Evolutionary conservation across 169 alveolate genomes (phyloP).

Genomic region (Plasmodium billcollinsi): DNA sequence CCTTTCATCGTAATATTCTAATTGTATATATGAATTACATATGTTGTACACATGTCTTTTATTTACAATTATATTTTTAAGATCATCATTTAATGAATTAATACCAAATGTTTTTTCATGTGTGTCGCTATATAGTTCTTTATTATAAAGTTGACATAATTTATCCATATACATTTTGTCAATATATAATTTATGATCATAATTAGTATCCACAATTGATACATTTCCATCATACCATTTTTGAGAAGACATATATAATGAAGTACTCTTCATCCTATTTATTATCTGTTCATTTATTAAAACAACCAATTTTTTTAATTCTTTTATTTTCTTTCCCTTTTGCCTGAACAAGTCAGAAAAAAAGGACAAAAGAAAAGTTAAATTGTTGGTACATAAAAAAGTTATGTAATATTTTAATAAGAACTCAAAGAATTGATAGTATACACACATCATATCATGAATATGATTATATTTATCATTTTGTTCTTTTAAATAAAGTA

Average conservation of each 20-base stretch:
- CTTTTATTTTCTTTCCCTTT: neutral
- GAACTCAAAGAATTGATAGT: conserved; percentile 14
- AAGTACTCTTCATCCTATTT: neutral
- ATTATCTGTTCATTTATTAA: conserved; percentile 10
- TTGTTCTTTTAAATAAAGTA: neutral
- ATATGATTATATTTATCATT: neutral
- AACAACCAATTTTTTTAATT: neutral
- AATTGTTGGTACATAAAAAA: conserved; percentile 22
- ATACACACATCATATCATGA: neutral
- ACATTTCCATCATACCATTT: too few relatives aligned
- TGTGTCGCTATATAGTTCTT: neutral
- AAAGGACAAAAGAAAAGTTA: conserved; percentile 11
- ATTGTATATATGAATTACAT: conserved; percentile 18
- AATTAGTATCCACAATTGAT: too few relatives aligned
- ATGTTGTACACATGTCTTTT: conserved; percentile 37
- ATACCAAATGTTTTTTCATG: neutral
- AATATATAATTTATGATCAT: neutral
- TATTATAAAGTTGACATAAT: neutral
- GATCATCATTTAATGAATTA: neutral
- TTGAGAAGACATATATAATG: neutral
- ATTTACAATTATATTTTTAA: neutral
- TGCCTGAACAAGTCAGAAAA: neutral
- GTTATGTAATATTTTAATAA: conserved; percentile 21
- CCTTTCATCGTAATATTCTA: neutral
- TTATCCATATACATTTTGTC: neutral